Base-by-base conservation (phyloP, 179 eudicot species). In the Beta corolliflora region DNA sequence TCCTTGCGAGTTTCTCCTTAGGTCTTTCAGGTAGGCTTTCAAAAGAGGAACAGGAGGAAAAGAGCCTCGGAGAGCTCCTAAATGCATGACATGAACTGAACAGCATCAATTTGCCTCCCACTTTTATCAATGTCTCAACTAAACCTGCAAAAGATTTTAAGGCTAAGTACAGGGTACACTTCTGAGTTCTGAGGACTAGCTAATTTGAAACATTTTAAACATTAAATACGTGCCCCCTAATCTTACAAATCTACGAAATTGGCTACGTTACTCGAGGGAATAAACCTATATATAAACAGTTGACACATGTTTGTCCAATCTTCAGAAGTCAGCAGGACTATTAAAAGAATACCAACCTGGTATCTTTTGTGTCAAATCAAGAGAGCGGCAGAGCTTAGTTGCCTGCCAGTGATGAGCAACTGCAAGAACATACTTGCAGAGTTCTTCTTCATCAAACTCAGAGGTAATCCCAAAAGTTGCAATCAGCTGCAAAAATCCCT, bases 261-360 rank as follows among this genome's bases (percentile, higher is more conserved):
- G 3, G 61, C 58, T 48, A 48, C 23, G 14, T 68, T 63, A 73
- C 50, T 63, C 21, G 67, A 45, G 78, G 67, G 46, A 80, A 16
- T 7, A 77, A 74, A 78, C 77, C 84, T 75, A 85, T 25, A 66
- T 69, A 79, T 77, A 81, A 73, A n/a, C n/a, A 25, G 46, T 69
- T 74, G 69, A 77, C 44, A 55, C 77, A 82, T 29, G 56, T 77
- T 60, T 29, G 83, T 77, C 78, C 63, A 78, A 74, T 66, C 82
- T 81, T 82, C 76, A 73, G 68, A 77, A 46, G 82, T 75, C 83
- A 80, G 44, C 79, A 53, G 81, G 65, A 85, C 83, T 72, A 82
- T 85, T 81, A 81, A 80, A 84, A 87, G 86, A 81, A 84, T 77
- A 92, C 96, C 91, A 87, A 92, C 97, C 97, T 91, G 94, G 93